Percentiles rank a stretch among this genome's conserved stretches.
phyloP scores from a whole-genome alignment of 2,329 filamentous ascomycete species.

The Juglanconis sp. region DNA sequence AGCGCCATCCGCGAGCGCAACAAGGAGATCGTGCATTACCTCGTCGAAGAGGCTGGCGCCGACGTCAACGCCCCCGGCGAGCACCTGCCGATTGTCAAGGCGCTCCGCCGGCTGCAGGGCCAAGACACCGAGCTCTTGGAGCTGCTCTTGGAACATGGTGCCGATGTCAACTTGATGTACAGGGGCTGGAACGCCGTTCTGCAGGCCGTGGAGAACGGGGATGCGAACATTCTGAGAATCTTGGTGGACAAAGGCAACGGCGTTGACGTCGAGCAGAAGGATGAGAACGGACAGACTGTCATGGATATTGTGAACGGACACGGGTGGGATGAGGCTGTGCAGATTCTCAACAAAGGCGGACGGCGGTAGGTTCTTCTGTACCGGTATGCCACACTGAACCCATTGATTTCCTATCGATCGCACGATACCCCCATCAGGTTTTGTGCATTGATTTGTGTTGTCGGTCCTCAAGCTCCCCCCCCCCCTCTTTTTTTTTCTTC shows the following conservation, averaged over 20 bases:
- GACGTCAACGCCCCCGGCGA: conserved; percentile 67
- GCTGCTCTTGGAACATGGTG: conserved; percentile 60
- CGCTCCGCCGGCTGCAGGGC: conserved; percentile 55
- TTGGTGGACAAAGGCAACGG: conserved; percentile 36
- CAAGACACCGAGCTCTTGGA: conserved; percentile 59
- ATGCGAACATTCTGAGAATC: conserved; percentile 50
- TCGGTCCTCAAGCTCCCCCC: background rate
- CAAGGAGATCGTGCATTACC: conserved; percentile 57
- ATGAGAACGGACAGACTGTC: conserved; percentile 34
- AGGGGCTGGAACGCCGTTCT: conserved; percentile 64
- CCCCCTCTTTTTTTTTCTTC: background rate
- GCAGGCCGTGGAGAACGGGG: conserved; percentile 63
- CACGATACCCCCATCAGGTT: background rate
- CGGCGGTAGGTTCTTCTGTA: conserved; percentile 17
- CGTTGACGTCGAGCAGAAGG: conserved; percentile 24
- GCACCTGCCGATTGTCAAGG: conserved; percentile 69
- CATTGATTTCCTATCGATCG: background rate
- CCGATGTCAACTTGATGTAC: conserved; percentile 66
- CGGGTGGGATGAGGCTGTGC: conserved; percentile 56
- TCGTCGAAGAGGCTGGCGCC: conserved; percentile 59
- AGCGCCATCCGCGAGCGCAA: conserved; percentile 63
- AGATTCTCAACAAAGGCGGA: conserved; percentile 35
- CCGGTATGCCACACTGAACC: conserved; percentile 3
- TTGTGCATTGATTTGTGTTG: background rate
- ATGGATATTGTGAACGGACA: conserved; percentile 56